Base-by-base conservation (phyloP, 2,329 filamentous ascomycete species). In the Pyrenophora graminea region DNA sequence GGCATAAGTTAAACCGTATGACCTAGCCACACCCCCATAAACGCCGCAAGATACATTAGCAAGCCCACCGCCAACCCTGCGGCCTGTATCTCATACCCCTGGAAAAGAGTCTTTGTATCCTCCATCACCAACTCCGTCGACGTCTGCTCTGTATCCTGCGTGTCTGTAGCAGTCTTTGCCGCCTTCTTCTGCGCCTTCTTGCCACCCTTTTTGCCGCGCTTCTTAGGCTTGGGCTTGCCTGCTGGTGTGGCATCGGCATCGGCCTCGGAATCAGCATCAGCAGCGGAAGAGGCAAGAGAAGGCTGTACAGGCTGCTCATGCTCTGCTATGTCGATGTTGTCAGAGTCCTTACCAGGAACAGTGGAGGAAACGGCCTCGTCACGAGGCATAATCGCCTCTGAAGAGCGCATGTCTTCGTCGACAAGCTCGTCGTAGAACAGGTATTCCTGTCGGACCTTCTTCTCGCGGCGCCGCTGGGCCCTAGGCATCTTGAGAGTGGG, bases 161-260 rank as follows among this genome's bases (percentile, higher is more conserved):
- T 9, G 12, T 13, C 9, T 13, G 2, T 3, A 13, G 10, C 9
- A 38, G 12, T 6, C 18, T 38, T 7, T 18, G 6, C 10, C 1
- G 18, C 21, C 36, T 23, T 38, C 36, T 38, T 38, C 18, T 38
- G 18, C 10, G 18, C 36, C 36, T 38, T 38, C 18, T 21, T 21
- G 12, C 36, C 36, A 13, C 36, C 36, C 13, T 32, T 42, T 4
- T 42, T 40, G 6, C 49, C 39, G 9, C 44, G 39, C 39, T 47
- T 47, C 12, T 27, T 21, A 9, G 23, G 33, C 12, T 27, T 21
- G n/a, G n/a, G 4, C 30, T 48, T 52, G 1, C 44, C 44, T 6
- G 12, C 19, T 6, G 19, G 7, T 3, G 23, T 13, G 5, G 33
- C 3, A 1, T 3, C 18, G 8, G 15, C 3, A 2, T 17, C 18